A percentile compares a stretch with the other conserved stretches of the same genome.
These are phyloP conservation scores for Skeletonema marinoi DNA, from an alignment of 108 stramenopile species.

Conservation along the genomic window DNA sequence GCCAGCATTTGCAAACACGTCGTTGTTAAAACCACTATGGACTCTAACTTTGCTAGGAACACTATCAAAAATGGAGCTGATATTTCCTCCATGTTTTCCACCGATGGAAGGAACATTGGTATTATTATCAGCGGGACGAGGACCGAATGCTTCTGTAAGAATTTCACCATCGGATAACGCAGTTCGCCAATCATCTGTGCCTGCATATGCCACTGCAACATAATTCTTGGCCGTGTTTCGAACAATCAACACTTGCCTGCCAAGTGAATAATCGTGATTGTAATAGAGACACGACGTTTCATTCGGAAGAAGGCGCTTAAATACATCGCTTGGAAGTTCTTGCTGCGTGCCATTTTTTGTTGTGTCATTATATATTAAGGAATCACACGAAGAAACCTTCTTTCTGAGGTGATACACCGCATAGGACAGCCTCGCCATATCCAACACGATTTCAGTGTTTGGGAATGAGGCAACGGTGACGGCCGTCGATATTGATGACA, in stretches of 20 bases:
- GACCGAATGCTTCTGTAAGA: conserved; percentile 61
- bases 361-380: background rate
- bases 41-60: conserved; percentile 45
- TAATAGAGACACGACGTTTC: conserved; percentile 69
- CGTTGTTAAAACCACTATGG: conserved; percentile 82
- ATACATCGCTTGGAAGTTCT: conserved; percentile 15
- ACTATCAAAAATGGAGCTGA: conserved; percentile 26
- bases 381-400: conserved; percentile 29
- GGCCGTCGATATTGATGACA: background rate
- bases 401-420: conserved; percentile 37
- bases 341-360: background rate
- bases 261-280: conserved; percentile 56
- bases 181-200: conserved; percentile 81
- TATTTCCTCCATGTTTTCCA: background rate
- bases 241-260: conserved; percentile 75
- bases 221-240: conserved; percentile 48
- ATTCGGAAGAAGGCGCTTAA: conserved; percentile 30
- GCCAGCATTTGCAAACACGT: conserved; percentile 63
- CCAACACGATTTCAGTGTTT: conserved; percentile 34
- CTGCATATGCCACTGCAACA: conserved; percentile 77
- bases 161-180: conserved; percentile 73
- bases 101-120: background rate
- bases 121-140: conserved; percentile 23
- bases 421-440: conserved; percentile 38
- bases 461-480: conserved; percentile 18